Percentiles rank a stretch among this genome's conserved stretches.
These are phyloP conservation scores for Vitis riparia DNA, from an alignment of 164 flowering plant genomes.

Conservation along the genomic window DNA sequence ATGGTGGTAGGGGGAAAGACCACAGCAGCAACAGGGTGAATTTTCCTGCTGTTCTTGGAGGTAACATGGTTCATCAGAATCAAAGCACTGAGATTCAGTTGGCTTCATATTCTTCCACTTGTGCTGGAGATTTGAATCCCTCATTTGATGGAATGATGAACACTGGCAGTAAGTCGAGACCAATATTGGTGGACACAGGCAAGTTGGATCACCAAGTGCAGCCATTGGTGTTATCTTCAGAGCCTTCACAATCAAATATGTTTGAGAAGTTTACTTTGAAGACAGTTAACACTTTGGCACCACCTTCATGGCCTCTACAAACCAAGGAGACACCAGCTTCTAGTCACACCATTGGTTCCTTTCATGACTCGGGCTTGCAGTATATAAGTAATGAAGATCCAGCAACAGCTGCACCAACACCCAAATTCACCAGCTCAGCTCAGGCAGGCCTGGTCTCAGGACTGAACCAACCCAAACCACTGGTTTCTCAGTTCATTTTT, in stretches of 20 bases:
- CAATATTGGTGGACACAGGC: background rate
- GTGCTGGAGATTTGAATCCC: constrained; percentile 10
- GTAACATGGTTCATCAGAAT: constrained; percentile 1
- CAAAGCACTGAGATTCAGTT: constrained; percentile 9
- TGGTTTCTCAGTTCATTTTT: constrained; percentile 25
- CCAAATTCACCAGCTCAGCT: background rate
- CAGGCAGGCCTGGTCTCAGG: constrained; percentile 5
- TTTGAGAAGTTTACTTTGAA: constrained; percentile 9
- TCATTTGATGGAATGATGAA: constrained; percentile 1
- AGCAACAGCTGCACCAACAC: constrained; percentile 2
- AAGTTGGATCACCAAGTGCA: constrained; percentile 8
- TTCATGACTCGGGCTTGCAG: background rate
- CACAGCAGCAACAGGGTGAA: background rate
- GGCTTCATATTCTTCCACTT: constrained; percentile 16
- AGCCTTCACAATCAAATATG: constrained; percentile 17
- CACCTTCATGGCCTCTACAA: constrained; percentile 9
- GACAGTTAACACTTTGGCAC: constrained; percentile 8
- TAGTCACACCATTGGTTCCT: background rate
- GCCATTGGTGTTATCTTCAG: constrained; percentile 16
- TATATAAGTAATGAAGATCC: constrained; percentile 1
- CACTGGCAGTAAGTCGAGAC: background rate
- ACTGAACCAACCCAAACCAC: constrained; percentile 3
- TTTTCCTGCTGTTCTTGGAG: background rate
- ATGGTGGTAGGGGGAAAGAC: background rate
- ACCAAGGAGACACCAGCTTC: constrained; percentile 6